Percentiles rank a stretch among this genome's conserved stretches.
phyloP scores from a whole-genome alignment of 306 rosid genomes.

The Citrullus amarus region DNA sequence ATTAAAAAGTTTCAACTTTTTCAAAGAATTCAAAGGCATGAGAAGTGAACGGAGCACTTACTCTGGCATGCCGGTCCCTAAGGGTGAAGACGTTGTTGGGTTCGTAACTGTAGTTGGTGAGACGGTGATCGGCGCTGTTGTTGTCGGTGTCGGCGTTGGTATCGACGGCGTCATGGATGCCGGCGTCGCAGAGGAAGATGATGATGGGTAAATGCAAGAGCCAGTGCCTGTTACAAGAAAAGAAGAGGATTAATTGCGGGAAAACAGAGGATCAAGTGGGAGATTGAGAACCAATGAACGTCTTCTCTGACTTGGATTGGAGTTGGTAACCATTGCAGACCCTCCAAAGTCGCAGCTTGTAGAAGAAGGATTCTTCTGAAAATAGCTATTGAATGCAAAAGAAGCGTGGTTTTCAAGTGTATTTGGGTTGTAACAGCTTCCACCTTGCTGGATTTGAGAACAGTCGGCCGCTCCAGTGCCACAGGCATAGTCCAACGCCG shows the following conservation, averaged over 20 bases:
- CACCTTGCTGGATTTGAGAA: conserved; percentile 74
- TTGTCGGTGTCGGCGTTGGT: not conserved
- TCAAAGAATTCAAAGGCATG: not conserved
- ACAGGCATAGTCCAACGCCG: conserved; percentile 86
- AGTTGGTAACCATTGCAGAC: conserved; percentile 38
- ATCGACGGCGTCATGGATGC: conserved; percentile 1
- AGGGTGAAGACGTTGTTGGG: conserved; percentile 9
- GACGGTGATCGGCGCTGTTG: conserved; percentile 2
- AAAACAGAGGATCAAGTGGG: not conserved
- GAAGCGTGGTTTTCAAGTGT: conserved; percentile 79
- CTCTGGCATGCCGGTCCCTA: conserved; percentile 10
- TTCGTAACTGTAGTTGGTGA: conserved; percentile 4
- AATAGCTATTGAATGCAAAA: conserved; percentile 73
- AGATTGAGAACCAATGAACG: not conserved
- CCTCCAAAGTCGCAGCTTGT: conserved; percentile 95
- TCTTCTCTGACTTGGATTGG: conserved; percentile 63
- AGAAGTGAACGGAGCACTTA: not conserved
- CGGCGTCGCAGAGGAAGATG: conserved; percentile 11
- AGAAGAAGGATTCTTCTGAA: conserved; percentile 62
- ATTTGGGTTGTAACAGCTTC: conserved; percentile 62
- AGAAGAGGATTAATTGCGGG: not conserved
- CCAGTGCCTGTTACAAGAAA: conserved; percentile 8
- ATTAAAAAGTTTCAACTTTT: not conserved
- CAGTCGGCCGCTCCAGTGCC: conserved; percentile 52
- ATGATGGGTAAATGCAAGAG: conserved; percentile 12